These are phyloP conservation scores for Lecanicillium sp. DNA, from an alignment of 2,329 filamentous ascomycete species.

Conservation along the genomic window DNA sequence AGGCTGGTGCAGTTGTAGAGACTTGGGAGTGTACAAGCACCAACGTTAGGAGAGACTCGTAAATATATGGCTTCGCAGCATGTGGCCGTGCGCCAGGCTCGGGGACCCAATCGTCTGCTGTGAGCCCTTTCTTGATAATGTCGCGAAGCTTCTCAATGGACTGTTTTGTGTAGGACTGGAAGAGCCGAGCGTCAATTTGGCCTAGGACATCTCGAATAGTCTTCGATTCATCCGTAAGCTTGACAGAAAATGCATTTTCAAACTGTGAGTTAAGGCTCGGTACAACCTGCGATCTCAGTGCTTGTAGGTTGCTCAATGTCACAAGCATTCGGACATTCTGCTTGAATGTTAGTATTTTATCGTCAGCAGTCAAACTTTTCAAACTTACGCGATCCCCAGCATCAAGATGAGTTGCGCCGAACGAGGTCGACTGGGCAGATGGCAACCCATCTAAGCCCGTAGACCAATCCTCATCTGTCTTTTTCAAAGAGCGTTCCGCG, in stretches of 20 bases:
- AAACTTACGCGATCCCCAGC: constrained; percentile 46
- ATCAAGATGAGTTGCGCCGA: constrained; percentile 41
- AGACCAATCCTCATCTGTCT: constrained; percentile 54
- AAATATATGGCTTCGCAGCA: constrained; percentile 81
- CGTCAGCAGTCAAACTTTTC: too few relatives aligned
- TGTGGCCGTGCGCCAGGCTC: constrained; percentile 48
- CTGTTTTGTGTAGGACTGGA: constrained; percentile 83
- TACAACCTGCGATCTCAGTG: constrained; percentile 72
- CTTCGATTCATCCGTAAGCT: constrained; percentile 86
- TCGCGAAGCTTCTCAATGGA: constrained; percentile 57
- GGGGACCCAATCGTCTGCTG: constrained; percentile 63
- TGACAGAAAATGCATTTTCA: constrained; percentile 88
- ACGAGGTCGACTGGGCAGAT: constrained; percentile 22
- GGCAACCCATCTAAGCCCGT: constrained; percentile 36
- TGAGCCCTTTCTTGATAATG: constrained; percentile 68
- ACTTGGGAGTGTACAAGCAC: constrained; percentile 91
- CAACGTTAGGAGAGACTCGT: constrained; percentile 73
- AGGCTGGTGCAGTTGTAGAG: constrained; percentile 65
- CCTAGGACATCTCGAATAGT: constrained; percentile 83
- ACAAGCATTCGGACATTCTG: constrained; percentile 89
- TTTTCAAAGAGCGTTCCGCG: constrained; percentile 66
- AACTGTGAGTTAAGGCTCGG: constrained; percentile 87
- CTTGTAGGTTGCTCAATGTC: constrained; percentile 85
- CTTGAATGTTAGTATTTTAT: constrained; percentile 15
- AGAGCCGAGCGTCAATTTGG: constrained; percentile 85